Base-by-base conservation (phyloP, 208 protist genomes). In the Tritrichomonas foetus region DNA sequence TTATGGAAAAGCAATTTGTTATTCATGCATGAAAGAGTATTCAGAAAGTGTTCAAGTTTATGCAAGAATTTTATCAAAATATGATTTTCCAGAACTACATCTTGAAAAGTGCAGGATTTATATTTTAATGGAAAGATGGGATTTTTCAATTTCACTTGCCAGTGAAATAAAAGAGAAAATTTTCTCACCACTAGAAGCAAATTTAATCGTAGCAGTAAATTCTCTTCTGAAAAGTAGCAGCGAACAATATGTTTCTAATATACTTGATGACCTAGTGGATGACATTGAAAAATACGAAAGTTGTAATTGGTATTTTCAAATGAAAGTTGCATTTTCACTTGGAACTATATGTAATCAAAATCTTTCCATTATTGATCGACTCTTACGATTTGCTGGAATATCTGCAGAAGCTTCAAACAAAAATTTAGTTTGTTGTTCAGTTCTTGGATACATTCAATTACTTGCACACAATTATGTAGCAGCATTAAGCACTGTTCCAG, bases 61-160 rank as follows among this genome's bases (percentile, higher is more conserved):
- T 53, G 44, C 78, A 33, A 44, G 41, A 57, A 89, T 89, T 57
- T 49, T 89, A 53, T 89, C 78, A 1, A 89, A 89, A 89, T 89
- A 89, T 57, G 41, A 89, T 89, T 89, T 89, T 61, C 78, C 78
- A 53, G 78, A 89, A 89, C 33, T 89, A 11, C n/a, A 44, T 41
- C 25, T 44, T 30, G 78, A 89, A 57, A 44, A 47, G 33, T 89
- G n/a, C 9, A 41, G 78, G 0, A n/a, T 57, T 39, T 49, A 61
- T n/a, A 44, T 53, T n/a, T 53, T 39, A 14, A 44, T 89, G 9
- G 33, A 89, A 3, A 53, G 41, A 20, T 89, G 78, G 78, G 47
- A 53, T 57, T 9, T 89, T 57, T 47, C 41, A 50, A 13, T 89
- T 2, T 25, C 33, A n/a, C 33, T 53, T 14, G 1, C 39, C 5